Percentiles rank a stretch among this genome's conserved stretches.
phyloP scores from a whole-genome alignment of 495 filamentous ascomycete species.

The Penicillium goetzii region DNA sequence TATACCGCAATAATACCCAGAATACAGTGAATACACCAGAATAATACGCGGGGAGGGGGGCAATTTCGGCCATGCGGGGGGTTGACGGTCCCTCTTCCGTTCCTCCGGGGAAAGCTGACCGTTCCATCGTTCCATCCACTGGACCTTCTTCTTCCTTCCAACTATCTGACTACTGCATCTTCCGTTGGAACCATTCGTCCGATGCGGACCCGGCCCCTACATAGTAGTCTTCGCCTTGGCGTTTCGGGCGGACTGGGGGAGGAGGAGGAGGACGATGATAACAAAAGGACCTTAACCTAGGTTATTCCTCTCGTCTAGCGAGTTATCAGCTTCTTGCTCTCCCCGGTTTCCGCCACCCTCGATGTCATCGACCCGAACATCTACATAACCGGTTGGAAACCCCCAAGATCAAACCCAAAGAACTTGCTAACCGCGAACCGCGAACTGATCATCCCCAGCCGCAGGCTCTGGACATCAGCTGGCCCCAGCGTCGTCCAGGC shows the following conservation, averaged over 20 bases:
- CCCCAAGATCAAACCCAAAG: background rate
- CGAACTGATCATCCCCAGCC: background rate
- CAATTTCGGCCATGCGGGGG: conserved; percentile 44
- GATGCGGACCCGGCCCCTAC: conserved; percentile 13
- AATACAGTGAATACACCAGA: background rate
- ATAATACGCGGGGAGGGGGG: background rate
- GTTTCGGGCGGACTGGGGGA: conserved; percentile 12
- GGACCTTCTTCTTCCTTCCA: background rate
- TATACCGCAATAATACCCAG: background rate
- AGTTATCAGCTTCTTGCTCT: background rate
- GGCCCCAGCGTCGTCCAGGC: background rate
- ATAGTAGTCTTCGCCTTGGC: conserved; percentile 10
- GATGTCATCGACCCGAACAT: conserved; percentile 4
- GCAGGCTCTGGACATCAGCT: background rate
- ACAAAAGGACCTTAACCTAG: background rate
- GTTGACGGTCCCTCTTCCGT: conserved; percentile 43
- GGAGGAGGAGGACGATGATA: background rate
- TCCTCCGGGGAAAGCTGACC: conserved; percentile 45
- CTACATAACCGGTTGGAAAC: background rate
- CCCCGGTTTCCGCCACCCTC: background rate
- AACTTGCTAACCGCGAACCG: background rate
- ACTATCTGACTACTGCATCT: background rate
- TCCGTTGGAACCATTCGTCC: conserved; percentile 27
- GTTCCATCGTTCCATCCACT: conserved; percentile 2
- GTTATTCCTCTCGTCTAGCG: background rate